Percentiles rank a stretch among this genome's conserved stretches.
phyloP scores from a whole-genome alignment of 345 rosid species.

The Anacardium occidentale region DNA sequence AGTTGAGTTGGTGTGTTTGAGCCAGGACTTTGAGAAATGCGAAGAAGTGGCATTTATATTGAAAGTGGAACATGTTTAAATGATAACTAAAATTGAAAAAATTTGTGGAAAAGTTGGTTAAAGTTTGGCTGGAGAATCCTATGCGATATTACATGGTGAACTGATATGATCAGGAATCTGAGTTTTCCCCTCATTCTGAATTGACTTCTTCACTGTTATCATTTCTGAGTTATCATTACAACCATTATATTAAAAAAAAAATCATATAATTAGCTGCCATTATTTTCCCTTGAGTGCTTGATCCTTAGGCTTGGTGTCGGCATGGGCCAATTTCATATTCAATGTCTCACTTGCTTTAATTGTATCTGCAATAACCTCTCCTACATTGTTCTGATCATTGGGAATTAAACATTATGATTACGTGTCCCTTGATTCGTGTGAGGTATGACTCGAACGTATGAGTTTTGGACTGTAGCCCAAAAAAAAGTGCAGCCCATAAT shows the following conservation, averaged over 20 bases:
- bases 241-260: conserved; percentile 34
- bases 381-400: no score
- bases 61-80: conserved; percentile 18
- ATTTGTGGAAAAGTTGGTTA: conserved; percentile 30
- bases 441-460: no score
- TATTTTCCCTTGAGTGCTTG: conserved; percentile 34
- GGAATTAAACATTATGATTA: no score
- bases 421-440: no score
- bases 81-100: conserved; percentile 42
- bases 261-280: conserved; percentile 15
- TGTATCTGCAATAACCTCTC: no score
- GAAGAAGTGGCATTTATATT: conserved; percentile 25
- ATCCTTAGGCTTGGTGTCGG: conserved; percentile 20
- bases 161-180: conserved; percentile 29
- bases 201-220: conserved; percentile 50
- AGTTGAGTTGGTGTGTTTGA: neutral
- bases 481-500: no score
- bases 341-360: conserved; percentile 15
- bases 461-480: no score
- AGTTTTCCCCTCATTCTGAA: conserved; percentile 39
- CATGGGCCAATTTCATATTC: conserved; percentile 15
- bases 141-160: conserved; percentile 29
- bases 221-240: conserved; percentile 42
- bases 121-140: conserved; percentile 45
- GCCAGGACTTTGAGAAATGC: conserved; percentile 19